Percentiles rank a stretch among this genome's conserved stretches.
Conservation (phyloP, 2,329 filamentous ascomycete species). For the Aureobasidium leucospermi region DNA sequence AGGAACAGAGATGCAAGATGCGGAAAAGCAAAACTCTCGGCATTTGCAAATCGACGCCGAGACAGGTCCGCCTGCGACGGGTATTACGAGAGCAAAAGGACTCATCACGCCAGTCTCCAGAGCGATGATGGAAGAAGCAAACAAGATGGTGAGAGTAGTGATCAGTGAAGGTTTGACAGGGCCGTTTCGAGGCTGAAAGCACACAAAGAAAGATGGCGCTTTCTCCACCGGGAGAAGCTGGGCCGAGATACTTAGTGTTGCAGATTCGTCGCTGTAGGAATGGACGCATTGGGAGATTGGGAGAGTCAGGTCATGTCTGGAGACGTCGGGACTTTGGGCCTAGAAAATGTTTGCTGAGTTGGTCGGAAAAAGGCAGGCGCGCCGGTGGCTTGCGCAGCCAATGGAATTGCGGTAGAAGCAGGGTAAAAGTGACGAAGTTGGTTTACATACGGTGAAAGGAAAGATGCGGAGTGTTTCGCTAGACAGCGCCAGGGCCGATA, state of each 20-base stretch:
- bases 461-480: background rate
- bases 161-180: background rate
- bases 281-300: background rate
- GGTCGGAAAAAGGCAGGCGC: background rate
- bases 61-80: background rate
- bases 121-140: background rate
- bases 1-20: constrained; percentile 2
- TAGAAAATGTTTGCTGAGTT: background rate
- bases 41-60: constrained; percentile 9
- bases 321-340: background rate
- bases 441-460: no score
- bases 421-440: background rate
- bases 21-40: background rate
- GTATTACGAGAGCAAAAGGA: constrained; percentile 6
- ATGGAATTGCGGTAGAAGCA: background rate
- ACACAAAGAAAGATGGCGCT: constrained; percentile 1
- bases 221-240: background rate
- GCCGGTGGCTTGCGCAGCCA: background rate
- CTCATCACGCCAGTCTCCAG: background rate
- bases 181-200: constrained; percentile 3
- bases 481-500: background rate
- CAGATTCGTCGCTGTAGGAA: background rate
- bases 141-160: background rate
- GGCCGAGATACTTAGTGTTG: background rate
- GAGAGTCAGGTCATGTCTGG: background rate